A percentile compares a stretch with the other conserved stretches of the same genome.
Evolutionary conservation across 331 rosid species (phyloP).

Genomic region (Rhamnella rubrinervis): DNA sequence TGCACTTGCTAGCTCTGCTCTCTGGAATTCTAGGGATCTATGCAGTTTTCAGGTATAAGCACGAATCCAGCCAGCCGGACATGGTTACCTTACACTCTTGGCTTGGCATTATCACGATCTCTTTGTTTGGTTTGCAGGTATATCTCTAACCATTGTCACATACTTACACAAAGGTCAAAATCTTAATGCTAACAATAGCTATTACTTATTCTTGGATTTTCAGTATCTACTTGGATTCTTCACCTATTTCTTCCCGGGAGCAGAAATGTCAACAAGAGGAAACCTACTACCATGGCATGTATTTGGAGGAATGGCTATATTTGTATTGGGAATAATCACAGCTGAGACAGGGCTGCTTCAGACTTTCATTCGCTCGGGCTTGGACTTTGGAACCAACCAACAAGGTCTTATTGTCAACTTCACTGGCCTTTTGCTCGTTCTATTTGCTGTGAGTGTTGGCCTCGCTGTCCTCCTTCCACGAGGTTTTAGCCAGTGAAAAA

Average conservation of each 20-base stretch:
- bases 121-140: constrained; percentile 60
- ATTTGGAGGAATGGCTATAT: constrained; percentile 48
- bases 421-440: constrained; percentile 56
- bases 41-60: constrained; percentile 44
- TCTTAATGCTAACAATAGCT: neutral
- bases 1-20: constrained; percentile 53
- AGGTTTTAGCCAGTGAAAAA: neutral
- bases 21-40: constrained; percentile 52
- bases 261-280: constrained; percentile 41
- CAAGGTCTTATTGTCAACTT: constrained; percentile 56
- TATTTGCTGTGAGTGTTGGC: constrained; percentile 46
- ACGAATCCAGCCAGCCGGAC: constrained; percentile 15
- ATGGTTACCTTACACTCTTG: constrained; percentile 68
- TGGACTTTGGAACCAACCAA: constrained; percentile 7
- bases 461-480: constrained; percentile 57
- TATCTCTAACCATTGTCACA: neutral
- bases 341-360: constrained; percentile 50
- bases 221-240: constrained; percentile 58
- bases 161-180: neutral
- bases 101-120: constrained; percentile 63
- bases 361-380: constrained; percentile 1
- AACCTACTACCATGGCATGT: constrained; percentile 63
- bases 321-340: constrained; percentile 47
- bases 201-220: neutral
- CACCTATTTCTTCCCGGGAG: constrained; percentile 47